Evolutionary conservation across 192 early-diverging fungal genomes (phyloP), one percentile per base, ranked within the genome.

Genomic region (Paraglomus occultum): DNA sequence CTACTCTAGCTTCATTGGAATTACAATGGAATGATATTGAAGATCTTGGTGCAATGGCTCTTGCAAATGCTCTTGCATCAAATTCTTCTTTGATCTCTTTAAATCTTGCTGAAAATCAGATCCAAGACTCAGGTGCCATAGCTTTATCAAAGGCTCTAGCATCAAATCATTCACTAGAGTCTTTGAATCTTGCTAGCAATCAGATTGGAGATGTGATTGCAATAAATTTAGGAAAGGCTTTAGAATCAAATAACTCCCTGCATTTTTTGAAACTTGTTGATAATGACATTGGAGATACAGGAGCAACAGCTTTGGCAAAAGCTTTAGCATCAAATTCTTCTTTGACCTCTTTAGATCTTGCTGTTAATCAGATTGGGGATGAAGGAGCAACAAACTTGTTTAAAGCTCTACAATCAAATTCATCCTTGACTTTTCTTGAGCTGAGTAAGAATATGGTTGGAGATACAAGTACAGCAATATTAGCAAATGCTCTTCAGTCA

Each of bases 321-420:
- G 59, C 59, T 44, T 23, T 61, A 39, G n/a, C 3, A 44, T 44
- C n/a, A 39, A 61, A 61, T n/a, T 61, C 59, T 39, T 44, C 59
- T 31, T 11, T 61, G 31, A 31, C 3, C 17, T 44, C n/a, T 31
- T 23, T 61, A 44, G 59, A 61, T 2, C 23, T 61, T 12, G 11
- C 17, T n/a, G 1, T 44, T 44, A 61, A 61, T 44, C 45, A 17
- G 59, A 61, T 61, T 44, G 59, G 59, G 11, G 31, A 61, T 44
- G 38, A 20, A 8, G 59, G 20, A 3, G 59, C 59, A 15, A 6
- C 17, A n/a, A 23, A 39, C 1, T 44, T 61, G 6, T 61, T 44
- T 38, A n/a, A 61, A n/a, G 17, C 59, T 14, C 59, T 61, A 39
- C 17, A 61, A 44, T 44, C 3, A 39, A 61, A 61, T 44, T 61